A percentile compares a stretch with the other conserved stretches of the same genome.
Conservation (phyloP, 768 basidiomycete species). For the Lanmaoa pseudosensibilis region DNA sequence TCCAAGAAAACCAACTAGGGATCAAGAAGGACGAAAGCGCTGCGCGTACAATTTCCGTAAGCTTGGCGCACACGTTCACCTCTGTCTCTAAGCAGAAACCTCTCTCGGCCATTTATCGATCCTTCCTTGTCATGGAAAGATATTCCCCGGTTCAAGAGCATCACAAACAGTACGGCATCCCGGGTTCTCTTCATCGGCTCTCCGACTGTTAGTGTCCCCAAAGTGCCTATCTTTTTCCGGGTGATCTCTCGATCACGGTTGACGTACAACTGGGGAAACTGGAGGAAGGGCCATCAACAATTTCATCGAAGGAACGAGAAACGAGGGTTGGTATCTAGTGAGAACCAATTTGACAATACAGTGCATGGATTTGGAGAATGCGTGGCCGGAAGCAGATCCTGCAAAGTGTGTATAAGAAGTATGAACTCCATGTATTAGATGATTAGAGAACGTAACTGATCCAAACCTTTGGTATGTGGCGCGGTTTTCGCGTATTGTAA, state of each 20-base stretch:
- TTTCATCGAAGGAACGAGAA: slow-evolving; percentile 90
- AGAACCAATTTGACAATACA: slow-evolving; percentile 38
- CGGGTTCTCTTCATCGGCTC: slow-evolving; percentile 19
- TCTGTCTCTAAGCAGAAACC: slow-evolving; percentile 13
- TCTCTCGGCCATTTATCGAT: slow-evolving; percentile 85
- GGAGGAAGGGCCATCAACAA: slow-evolving; percentile 76
- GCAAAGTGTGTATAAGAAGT: too few species aligned
- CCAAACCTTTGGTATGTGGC: slow-evolving; percentile 79
- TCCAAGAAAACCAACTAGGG: slow-evolving; percentile 26
- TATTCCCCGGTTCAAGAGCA: slow-evolving; percentile 64
- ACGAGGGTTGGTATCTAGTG: slow-evolving; percentile 89
- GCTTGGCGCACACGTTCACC: slow-evolving; percentile 36
- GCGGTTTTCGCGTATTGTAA: slow-evolving; percentile 84
- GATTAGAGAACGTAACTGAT: neutral
- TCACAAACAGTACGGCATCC: slow-evolving; percentile 53
- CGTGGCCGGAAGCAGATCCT: slow-evolving; percentile 89
- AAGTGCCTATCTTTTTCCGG: slow-evolving; percentile 80
- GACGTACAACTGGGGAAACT: slow-evolving; percentile 86
- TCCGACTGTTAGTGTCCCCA: neutral
- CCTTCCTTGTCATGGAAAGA: slow-evolving; percentile 72
- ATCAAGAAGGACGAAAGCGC: slow-evolving; percentile 64
- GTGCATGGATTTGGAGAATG: slow-evolving; percentile 49
- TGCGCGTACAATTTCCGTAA: slow-evolving; percentile 84
- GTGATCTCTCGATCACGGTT: slow-evolving; percentile 87
- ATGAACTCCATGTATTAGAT: neutral